Evolutionary conservation across 306 rosid species (phyloP).

Genomic region (Coriaria nepalensis): DNA sequence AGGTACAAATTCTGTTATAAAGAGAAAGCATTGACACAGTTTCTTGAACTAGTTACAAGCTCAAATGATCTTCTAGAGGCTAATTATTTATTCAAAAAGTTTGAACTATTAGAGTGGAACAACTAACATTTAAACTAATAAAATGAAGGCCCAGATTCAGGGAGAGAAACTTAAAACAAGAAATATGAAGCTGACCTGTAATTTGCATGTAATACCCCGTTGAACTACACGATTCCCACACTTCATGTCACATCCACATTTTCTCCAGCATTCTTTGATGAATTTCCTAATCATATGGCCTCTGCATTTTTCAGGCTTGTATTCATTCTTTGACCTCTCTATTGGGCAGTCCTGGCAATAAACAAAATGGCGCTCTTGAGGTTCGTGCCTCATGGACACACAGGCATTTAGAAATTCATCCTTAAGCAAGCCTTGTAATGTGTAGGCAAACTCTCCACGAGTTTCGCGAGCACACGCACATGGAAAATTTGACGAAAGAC

Average conservation of each 20-base stretch:
- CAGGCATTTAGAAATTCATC: conserved; percentile 47
- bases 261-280: conserved; percentile 93
- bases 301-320: conserved; percentile 45
- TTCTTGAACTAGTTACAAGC: background rate
- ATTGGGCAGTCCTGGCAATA: conserved; percentile 66
- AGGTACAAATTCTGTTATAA: no score
- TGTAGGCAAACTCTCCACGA: conserved; percentile 90
- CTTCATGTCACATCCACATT: conserved; percentile 77
- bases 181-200: conserved; percentile 63
- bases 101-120: conserved; percentile 4
- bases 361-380: conserved; percentile 31
- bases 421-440: conserved; percentile 45
- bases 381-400: conserved; percentile 33
- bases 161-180: no score
- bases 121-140: conserved; percentile 4
- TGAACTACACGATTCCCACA: conserved; percentile 93
- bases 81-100: background rate
- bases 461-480: conserved; percentile 94
- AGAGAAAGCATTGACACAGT: no score
- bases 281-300: conserved; percentile 69
- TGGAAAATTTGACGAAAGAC: conserved; percentile 51
- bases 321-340: conserved; percentile 46
- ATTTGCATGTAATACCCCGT: conserved; percentile 60
- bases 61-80: background rate
- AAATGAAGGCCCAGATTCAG: conserved; percentile 12